These are phyloP conservation scores for Corylus avellana DNA, from an alignment of 306 rosid genomes.

Conservation along the genomic window DNA sequence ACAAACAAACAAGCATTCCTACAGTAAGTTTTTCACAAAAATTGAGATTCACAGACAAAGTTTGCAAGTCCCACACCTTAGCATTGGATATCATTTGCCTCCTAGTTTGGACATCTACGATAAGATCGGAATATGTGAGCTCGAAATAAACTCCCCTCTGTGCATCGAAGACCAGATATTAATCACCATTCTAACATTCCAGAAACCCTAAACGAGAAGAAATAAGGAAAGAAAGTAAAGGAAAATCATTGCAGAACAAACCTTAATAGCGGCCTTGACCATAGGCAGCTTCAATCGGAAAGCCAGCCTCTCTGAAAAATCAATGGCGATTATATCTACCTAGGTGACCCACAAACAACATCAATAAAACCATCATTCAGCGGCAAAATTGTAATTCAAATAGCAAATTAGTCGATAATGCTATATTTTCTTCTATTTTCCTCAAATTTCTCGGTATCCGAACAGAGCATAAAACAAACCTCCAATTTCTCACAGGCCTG, in stretches of 20 bases:
- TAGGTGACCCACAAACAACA: slow-evolving; percentile 31
- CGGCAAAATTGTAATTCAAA: background rate
- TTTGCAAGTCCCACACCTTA: slow-evolving; percentile 54
- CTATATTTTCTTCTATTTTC: background rate
- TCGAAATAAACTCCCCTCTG: slow-evolving; percentile 90
- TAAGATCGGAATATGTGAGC: slow-evolving; percentile 55
- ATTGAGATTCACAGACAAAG: background rate
- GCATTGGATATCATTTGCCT: slow-evolving; percentile 70
- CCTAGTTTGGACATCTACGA: slow-evolving; percentile 55
- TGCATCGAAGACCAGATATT: slow-evolving; percentile 7
- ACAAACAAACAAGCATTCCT: background rate
- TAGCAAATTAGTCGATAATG: background rate
- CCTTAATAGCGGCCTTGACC: slow-evolving; percentile 75
- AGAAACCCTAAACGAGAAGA: background rate
- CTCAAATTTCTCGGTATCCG: background rate
- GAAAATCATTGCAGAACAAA: slow-evolving; percentile 23
- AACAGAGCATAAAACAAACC: slow-evolving; percentile 39
- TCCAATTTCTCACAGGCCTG: slow-evolving; percentile 74
- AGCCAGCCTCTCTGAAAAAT: slow-evolving; percentile 65
- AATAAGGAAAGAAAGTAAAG: background rate
- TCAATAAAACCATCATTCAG: background rate
- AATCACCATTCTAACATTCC: slow-evolving; percentile 3
- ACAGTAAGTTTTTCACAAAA: background rate
- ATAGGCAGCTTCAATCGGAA: slow-evolving; percentile 69
- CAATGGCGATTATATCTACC: slow-evolving; percentile 80